Evolutionary conservation across 2,329 filamentous ascomycete genomes (phyloP), one percentile per base, ranked within the genome.

Genomic region (Cladophialophora exuberans): DNA sequence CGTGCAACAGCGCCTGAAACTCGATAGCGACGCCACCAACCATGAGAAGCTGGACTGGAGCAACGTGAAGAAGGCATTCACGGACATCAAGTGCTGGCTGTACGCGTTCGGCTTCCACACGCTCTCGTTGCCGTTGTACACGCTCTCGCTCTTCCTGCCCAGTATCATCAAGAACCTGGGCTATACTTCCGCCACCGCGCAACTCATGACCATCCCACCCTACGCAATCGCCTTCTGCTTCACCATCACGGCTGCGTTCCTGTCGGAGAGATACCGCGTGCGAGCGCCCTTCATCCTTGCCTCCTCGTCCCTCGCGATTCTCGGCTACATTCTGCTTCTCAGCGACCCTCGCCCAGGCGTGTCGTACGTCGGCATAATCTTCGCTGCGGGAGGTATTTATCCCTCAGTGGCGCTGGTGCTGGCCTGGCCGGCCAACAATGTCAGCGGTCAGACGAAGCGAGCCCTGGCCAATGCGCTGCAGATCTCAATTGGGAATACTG

Each of bases 21-120:
- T 79, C 4, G 87, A 91, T 62, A 85, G 81, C 59, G 87, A 91
- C 64, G 83, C 86, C 0, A 89, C 83, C 0, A 80, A 84, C 4
- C 74, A 85, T 43, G 88, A 93, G 61, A 66, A 73, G 0, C 91
- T 92, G 64, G 80, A 73, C 3, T 92, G 88, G 89, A 68, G 62
- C 0, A 84, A 85, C 17, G 88, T 91, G 0, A 53, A 70, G 20
- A 75, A 81, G 15, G 87, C 88, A 0, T 68, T 89, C 35, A 81
- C 77, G 11, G 86, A 92, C 62, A 81, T 82, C 1, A 89, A 86
- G 65, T 85, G 85, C 64, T 89, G 84, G 84, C 76, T 91, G 0
- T 91, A 91, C 61, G 85, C 86, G 0, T 67, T 89, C 0, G 82
- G 79, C 0, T 90, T 89, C 63, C 87, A 90, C 66, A 89, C 86